A percentile compares a stretch with the other conserved stretches of the same genome.
phyloP scores from a whole-genome alignment of 371 early-diverging fungal species.

The Apophysomyces variabilis region DNA sequence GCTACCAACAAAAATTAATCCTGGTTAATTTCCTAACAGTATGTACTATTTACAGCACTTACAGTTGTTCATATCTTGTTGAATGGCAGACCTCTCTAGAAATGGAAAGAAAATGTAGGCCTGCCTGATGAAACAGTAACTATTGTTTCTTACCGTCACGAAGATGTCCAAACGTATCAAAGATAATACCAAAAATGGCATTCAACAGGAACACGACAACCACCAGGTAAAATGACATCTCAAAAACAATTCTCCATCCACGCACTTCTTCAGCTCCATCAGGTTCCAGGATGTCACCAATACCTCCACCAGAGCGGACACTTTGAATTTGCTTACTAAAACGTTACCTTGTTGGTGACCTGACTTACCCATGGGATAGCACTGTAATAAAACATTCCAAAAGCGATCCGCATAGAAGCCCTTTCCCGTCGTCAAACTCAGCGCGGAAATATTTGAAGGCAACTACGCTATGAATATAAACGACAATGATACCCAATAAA shows the following conservation, averaged over 20 bases:
- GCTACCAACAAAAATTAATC: constrained; percentile 17
- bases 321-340: constrained; percentile 20
- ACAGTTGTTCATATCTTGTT: constrained; percentile 56
- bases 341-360: not conserved
- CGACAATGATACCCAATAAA: constrained; percentile 54
- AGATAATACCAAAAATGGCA: constrained; percentile 67
- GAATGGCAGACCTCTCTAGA: constrained; percentile 51
- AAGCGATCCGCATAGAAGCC: constrained; percentile 54
- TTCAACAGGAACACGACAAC: constrained; percentile 62
- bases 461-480: constrained; percentile 59
- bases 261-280: constrained; percentile 35
- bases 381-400: constrained; percentile 56
- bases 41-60: constrained; percentile 14
- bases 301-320: constrained; percentile 59
- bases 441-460: constrained; percentile 56
- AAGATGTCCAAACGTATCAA: constrained; percentile 65
- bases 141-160: constrained; percentile 46
- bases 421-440: constrained; percentile 50
- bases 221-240: constrained; percentile 59
- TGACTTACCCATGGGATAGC: constrained; percentile 52
- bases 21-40: not conserved
- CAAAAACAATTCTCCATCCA: constrained; percentile 56
- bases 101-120: constrained; percentile 1
- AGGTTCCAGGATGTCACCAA: constrained; percentile 58
- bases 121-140: not conserved